phyloP scores from a whole-genome alignment of 2,329 filamentous ascomycete genomes.

The Botrytis byssoidea region DNA sequence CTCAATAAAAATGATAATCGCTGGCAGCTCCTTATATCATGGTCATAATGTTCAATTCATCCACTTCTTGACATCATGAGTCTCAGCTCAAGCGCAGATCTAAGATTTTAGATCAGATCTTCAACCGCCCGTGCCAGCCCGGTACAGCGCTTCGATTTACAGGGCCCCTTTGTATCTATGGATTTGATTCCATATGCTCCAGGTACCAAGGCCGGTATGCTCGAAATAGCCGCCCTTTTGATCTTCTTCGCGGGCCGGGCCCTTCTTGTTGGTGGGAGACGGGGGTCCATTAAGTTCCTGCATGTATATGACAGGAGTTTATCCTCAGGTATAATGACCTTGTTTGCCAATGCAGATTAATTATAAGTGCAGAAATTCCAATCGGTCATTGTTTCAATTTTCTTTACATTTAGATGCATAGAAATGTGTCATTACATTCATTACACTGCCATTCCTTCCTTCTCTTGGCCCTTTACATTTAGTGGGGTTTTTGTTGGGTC shows the following conservation, averaged over 20 bases:
- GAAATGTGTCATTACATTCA: neutral
- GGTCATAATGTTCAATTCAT: neutral
- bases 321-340: neutral
- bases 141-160: neutral
- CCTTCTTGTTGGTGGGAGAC: neutral
- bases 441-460: neutral
- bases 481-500: neutral
- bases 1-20: neutral
- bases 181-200: neutral
- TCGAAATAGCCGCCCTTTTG: neutral
- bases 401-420: neutral
- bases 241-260: neutral
- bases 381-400: neutral
- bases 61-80: conserved; percentile 1
- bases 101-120: neutral
- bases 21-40: neutral
- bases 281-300: neutral
- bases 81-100: neutral
- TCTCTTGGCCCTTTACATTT: neutral
- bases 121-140: neutral
- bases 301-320: neutral
- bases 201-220: neutral
- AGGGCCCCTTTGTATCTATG: neutral
- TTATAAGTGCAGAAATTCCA: neutral
- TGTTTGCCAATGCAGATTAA: neutral